Base-by-base conservation (phyloP, 73 alveolate genomes). In the Symbiodinium natans region DNA sequence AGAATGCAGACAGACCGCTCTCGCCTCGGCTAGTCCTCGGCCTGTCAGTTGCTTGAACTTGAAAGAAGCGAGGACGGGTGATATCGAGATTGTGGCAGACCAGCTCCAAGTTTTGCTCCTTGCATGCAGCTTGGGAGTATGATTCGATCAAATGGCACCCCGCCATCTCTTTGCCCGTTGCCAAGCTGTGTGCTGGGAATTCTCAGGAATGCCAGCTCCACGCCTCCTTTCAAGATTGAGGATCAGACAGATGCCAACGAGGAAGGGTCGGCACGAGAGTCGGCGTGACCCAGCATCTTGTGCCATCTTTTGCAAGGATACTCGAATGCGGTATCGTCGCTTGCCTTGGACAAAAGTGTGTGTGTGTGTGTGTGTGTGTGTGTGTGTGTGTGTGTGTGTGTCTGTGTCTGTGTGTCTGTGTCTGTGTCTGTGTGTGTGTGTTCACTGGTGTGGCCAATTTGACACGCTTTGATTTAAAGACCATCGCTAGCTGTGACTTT, bases 221-320 rank as follows among this genome's bases (percentile, higher is more conserved):
- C 98, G 3, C 98, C 98, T 2, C 98, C 98, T 41, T 92, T 92
- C 68, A 92, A 92, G 82, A 92, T 92, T 63, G 98, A 92, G 38
- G 98, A 92, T 92, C 74, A 3, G 46, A 92, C 98, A 10, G 98
- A 92, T 73, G 98, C 98, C 63, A 73, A 92, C 42, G 98, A 92
- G 92, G 96, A 41, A 0, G 27, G 77, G 77, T 63, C 34, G 10
- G 77, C 29, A 1, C 0, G 9, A 63, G 10, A 27, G 13, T 9
- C 59, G 13, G 59, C 59, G 13, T 13, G 13, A 46, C 6, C 6
- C 6, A 13, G 59, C 59, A 46, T 38, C 5, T 27, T 1, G 11
- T 7, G 83, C 13, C 25, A 13, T 3, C 34, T 25, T 31, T 25
- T n/a, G 13, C 36, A 40, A 86, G 95, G 98, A 92, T 36, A 92